Evolutionary conservation across 1,284 basidiomycete species (phyloP).

Genomic region (Xerocomus nothofagi): DNA sequence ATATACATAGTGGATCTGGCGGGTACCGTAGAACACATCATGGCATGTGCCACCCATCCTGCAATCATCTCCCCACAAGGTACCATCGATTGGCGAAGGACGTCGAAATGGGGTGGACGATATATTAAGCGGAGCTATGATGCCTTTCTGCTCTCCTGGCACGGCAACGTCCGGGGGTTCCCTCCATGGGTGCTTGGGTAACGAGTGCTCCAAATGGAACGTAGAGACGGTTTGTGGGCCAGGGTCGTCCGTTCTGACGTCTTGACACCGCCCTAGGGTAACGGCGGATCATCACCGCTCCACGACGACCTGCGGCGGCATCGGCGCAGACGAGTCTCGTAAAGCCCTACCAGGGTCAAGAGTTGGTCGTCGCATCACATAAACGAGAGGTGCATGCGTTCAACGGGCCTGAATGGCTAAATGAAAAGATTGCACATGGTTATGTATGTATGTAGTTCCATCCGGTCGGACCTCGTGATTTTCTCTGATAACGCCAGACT

Average conservation of each 20-base stretch:
- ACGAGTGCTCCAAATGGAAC: neutral
- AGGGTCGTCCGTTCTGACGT: neutral
- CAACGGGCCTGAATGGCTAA: neutral
- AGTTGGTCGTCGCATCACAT: neutral
- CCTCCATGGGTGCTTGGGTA: neutral
- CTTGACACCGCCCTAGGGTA: neutral
- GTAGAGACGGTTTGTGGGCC: neutral
- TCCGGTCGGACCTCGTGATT: neutral
- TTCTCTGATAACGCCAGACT: too few relatives aligned
- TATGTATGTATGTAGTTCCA: too few relatives aligned
- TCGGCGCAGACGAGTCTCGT: neutral
- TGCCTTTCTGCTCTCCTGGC: too few relatives aligned
- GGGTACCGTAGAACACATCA: too few relatives aligned
- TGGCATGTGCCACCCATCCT: neutral
- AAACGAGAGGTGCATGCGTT: neutral
- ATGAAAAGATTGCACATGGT: neutral
- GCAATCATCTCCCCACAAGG: neutral
- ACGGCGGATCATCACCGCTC: neutral
- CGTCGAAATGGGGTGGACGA: neutral
- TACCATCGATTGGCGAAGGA: neutral
- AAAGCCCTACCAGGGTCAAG: neutral
- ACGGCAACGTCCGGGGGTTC: neutral
- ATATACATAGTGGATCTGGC: too few relatives aligned
- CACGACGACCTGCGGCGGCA: neutral
- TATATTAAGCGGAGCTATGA: neutral